Base-by-base conservation (phyloP, 495 filamentous ascomycete species). In the Aspergillus ellipticus region DNA sequence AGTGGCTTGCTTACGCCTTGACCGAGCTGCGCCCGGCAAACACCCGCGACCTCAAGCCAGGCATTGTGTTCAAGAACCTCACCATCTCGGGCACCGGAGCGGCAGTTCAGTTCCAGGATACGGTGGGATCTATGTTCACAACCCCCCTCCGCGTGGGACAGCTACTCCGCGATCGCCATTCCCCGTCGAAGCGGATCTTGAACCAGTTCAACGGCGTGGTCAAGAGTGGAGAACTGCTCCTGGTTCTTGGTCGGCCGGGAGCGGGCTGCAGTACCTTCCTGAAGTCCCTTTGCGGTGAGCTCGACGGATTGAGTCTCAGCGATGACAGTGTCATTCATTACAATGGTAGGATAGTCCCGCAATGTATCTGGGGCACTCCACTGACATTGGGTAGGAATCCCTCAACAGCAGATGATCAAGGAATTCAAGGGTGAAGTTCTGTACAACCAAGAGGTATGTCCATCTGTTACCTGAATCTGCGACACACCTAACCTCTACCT, bases 391-490 rank as follows among this genome's bases (percentile, higher is more conserved):
- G 10, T 43, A 65, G 56, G 62, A 16, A 60, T 68, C 21, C 55
- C 64, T 8, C 68, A 69, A 42, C 37, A 49, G 5, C 53, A 54
- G 33, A 67, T 68, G 61, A 51, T 60, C 6, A 64, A 64, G 37
- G 70, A 81, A 50, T 84, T 81, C 60, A 73, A 78, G 58, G 84
- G 85, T 11, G 84, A 87, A 53, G 72, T 82, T 10, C 71, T 86
- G 15, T 87, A 86, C 57, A 78, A 82, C 55, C 70, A 76, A 50
- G 78, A 86, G 71, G 76, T 68, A 24, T 10, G 54, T 19, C 4
- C 11, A 6, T 9, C 42, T 20, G 19, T n/a, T 43, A n/a, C 6
- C 10, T 41, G 13, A 17, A 41, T 17, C 37, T 41, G 37, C 11
- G 4, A 41, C 24, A 29, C 1, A 4, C 17, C 28, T 31, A 17